A percentile compares a stretch with the other conserved stretches of the same genome.
Conservation (phyloP, 768 basidiomycete species). For the Pholiota molesta region DNA sequence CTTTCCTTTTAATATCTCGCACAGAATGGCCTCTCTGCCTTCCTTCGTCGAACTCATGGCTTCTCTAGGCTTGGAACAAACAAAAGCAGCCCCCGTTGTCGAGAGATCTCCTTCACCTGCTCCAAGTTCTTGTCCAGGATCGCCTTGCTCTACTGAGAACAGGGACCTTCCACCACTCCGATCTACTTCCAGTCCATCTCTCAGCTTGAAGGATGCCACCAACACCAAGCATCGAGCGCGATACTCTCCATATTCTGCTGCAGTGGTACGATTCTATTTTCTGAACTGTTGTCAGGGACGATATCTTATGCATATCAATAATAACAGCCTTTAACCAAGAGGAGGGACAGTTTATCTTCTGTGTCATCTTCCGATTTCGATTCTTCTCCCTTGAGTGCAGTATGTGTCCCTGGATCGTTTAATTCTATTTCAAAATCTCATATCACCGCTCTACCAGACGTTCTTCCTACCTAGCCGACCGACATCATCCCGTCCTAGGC, state of each 20-base stretch:
- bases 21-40: conserved; percentile 70
- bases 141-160: conserved; percentile 34
- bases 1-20: conserved; percentile 28
- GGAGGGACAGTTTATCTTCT: conserved; percentile 52
- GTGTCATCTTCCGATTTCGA: conserved; percentile 46
- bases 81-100: conserved; percentile 33
- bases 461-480: conserved; percentile 38
- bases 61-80: conserved; percentile 72
- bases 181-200: conserved; percentile 47
- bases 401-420: conserved; percentile 16
- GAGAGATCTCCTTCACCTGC: conserved; percentile 43
- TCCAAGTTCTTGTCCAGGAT: conserved; percentile 49
- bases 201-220: conserved; percentile 38
- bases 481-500: conserved; percentile 46
- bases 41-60: conserved; percentile 90
- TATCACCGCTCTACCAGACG: conserved; percentile 27
- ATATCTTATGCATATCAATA: conserved; percentile 9
- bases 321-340: conserved; percentile 38
- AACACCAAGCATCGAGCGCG: conserved; percentile 44
- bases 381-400: conserved; percentile 34
- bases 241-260: conserved; percentile 53
- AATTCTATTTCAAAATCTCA: conserved; percentile 10
- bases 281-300: not conserved
- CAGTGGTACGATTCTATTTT: conserved; percentile 34
- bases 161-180: conserved; percentile 35